Evolutionary conservation across 805 yeast genomes (phyloP).

Genomic region (Geotrichum ghanense): DNA sequence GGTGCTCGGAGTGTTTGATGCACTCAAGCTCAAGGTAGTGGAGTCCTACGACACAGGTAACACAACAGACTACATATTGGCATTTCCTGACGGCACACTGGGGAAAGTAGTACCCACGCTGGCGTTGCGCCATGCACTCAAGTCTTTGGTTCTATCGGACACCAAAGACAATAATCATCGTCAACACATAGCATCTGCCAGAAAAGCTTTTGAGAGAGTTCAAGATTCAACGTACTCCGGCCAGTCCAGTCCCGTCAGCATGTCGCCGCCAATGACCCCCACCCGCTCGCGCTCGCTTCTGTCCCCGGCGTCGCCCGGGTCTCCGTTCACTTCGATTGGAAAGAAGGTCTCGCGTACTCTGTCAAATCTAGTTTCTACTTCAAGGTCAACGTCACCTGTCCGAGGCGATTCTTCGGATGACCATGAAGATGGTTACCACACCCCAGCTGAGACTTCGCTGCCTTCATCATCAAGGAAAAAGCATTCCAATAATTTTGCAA

Average conservation of each 20-base stretch:
- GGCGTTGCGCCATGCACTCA: slow-evolving; percentile 6
- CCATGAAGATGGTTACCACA: background rate
- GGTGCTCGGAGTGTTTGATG: slow-evolving; percentile 44
- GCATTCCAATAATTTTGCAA: slow-evolving; percentile 25
- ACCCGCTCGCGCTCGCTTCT: background rate
- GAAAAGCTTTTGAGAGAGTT: background rate
- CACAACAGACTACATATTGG: slow-evolving; percentile 55
- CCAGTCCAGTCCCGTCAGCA: background rate
- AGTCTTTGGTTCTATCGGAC: background rate
- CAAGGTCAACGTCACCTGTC: background rate
- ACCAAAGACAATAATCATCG: background rate
- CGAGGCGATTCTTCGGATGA: background rate
- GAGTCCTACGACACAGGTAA: slow-evolving; percentile 43
- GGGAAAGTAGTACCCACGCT: slow-evolving; percentile 5
- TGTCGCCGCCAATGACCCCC: background rate
- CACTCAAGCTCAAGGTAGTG: slow-evolving; percentile 48
- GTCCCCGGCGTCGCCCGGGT: background rate
- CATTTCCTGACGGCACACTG: slow-evolving; percentile 39
- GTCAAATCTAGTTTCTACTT: background rate
- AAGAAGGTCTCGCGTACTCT: background rate
- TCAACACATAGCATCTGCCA: background rate
- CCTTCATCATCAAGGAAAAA: slow-evolving; percentile 17
- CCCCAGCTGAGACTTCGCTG: background rate
- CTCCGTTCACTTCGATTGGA: background rate
- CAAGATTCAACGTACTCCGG: background rate